Conservation (phyloP, 2,329 filamentous ascomycete species). For the Zymoseptoria tritici region DNA sequence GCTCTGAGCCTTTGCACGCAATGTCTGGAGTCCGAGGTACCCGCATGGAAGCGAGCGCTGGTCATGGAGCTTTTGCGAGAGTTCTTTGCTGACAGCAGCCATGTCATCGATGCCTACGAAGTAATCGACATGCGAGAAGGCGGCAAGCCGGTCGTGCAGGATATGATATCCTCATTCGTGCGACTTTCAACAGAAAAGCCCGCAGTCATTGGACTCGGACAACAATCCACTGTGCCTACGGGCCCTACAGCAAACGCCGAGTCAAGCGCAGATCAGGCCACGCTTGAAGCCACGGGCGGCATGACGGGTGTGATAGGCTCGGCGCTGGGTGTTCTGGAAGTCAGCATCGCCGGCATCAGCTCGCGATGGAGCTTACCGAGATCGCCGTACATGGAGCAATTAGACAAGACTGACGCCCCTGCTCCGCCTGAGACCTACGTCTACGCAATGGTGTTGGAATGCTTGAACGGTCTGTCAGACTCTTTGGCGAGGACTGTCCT, state of each 20-base stretch:
- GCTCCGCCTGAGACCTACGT: slow-evolving; percentile 84
- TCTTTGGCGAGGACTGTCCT: slow-evolving; percentile 88
- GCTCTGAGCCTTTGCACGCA: slow-evolving; percentile 75
- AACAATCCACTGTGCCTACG: slow-evolving; percentile 76
- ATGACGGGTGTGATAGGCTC: slow-evolving; percentile 80
- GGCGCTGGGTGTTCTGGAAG: slow-evolving; percentile 58
- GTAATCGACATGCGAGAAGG: slow-evolving; percentile 68
- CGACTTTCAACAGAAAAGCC: slow-evolving; percentile 87
- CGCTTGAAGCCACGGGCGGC: slow-evolving; percentile 72
- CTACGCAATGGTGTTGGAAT: slow-evolving; percentile 80
- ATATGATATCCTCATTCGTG: slow-evolving; percentile 83
- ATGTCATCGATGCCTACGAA: slow-evolving; percentile 72
- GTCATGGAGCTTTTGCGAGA: slow-evolving; percentile 88
- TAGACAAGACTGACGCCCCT: slow-evolving; percentile 85
- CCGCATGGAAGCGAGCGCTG: slow-evolving; percentile 77
- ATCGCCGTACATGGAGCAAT: slow-evolving; percentile 82
- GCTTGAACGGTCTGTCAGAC: slow-evolving; percentile 84
- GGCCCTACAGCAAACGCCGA: slow-evolving; percentile 51
- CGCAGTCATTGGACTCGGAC: slow-evolving; percentile 74
- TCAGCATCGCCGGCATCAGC: slow-evolving; percentile 69
- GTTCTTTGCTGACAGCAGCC: slow-evolving; percentile 71
- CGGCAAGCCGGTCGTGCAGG: slow-evolving; percentile 69
- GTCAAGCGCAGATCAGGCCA: slow-evolving; percentile 67
- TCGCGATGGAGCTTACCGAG: slow-evolving; percentile 83
- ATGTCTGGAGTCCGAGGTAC: slow-evolving; percentile 74